phyloP scores from a whole-genome alignment of 2,329 filamentous ascomycete species.

The Colletotrichum filicis region DNA sequence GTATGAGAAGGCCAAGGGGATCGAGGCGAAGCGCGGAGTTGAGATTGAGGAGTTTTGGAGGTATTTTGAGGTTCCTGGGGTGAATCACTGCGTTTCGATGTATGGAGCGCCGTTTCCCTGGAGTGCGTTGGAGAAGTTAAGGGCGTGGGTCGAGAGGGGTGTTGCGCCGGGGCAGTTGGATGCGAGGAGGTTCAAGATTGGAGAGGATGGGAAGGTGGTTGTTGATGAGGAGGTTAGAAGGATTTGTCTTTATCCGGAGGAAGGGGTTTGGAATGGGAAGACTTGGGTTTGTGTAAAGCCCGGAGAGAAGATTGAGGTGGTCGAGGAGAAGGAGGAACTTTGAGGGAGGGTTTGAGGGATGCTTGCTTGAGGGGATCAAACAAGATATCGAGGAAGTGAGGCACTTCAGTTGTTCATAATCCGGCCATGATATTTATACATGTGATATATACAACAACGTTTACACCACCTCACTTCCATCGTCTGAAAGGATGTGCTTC shows the following conservation, averaged over 20 bases:
- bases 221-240: not conserved
- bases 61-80: conserved; percentile 61
- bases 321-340: not conserved
- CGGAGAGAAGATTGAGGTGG: not conserved
- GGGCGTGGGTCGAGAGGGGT: conserved; percentile 67
- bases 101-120: not conserved
- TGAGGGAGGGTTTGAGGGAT: not conserved
- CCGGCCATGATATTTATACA: not conserved
- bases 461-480: not conserved
- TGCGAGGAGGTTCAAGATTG: not conserved
- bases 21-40: not conserved
- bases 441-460: not conserved
- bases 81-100: conserved; percentile 56
- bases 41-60: not conserved
- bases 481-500: conserved; percentile 46
- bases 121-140: conserved; percentile 26
- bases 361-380: not conserved
- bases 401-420: too few relatives aligned
- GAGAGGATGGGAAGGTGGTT: not conserved
- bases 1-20: not conserved
- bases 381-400: rapidly evolving
- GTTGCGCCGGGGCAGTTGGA: conserved; percentile 49
- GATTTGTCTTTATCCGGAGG: not conserved
- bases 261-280: conserved; percentile 1
- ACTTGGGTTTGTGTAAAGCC: not conserved